Evolutionary conservation across 176 grass and related monocot genomes (phyloP), one percentile per base, ranked within the genome.

Genomic region (Poa pratensis): DNA sequence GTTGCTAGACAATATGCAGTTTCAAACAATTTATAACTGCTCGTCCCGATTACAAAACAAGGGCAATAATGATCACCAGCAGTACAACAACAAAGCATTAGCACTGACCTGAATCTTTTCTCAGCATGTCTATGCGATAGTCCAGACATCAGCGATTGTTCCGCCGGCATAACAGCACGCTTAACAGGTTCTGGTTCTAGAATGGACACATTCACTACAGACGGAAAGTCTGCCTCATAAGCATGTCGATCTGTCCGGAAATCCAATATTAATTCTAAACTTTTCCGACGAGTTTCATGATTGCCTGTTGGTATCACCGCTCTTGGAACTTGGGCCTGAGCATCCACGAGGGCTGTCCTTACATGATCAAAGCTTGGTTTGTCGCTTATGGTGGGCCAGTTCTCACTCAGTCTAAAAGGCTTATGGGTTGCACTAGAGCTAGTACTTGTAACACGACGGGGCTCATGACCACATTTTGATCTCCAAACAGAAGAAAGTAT

Each of bases 401-500:
- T 78, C 48, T 81, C 78, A 42, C 79, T 43, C 42, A 43, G 10
- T 43, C 42, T 43, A 43, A 43, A 43, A 9, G 42, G 42, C 42
- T 43, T 87, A 35, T 11, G 40, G 42, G 42, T 43, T 72, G 85
- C 40, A 48, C 46, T 84, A 79, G 86, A 91, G 76, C 40, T 71
- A 55, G 80, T 28, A 80, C 83, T 91, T 3, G 2, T 80, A 68
- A 88, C 50, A 84, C 5, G 35, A 7, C 17, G 26, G 40, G 53
- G 10, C 48, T 92, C 83, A 67, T 27, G 45, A 26, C 52, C 45
- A 82, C 79, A 94, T 79, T 91, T 96, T 60, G 86, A 92, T 92
- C 96, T 92, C 96, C 96, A 99, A 23, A 96, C 96, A 84, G 96
- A 96, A 18, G 96, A 96, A 90, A 99, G 86, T 75, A 99, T 72